Percentiles rank a stretch among this genome's conserved stretches.
Evolutionary conservation across 352 stramenopile genomes (phyloP).

Genomic region (Phytophthora podocarpi): DNA sequence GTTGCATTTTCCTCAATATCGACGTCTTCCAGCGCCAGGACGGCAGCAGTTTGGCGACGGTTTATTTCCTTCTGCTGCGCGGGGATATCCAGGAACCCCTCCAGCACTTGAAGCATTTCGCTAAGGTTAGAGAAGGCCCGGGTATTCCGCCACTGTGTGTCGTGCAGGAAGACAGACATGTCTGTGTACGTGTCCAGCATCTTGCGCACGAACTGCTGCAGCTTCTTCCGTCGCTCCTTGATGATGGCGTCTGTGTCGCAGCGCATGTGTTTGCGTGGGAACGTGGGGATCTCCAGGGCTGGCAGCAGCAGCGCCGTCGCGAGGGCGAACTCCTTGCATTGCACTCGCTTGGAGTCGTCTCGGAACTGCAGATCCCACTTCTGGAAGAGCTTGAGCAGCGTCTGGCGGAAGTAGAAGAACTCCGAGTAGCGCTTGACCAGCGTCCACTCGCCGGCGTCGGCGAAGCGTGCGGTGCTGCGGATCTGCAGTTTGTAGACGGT

Average conservation of each 20-base stretch:
- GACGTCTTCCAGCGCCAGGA: constrained; percentile 62
- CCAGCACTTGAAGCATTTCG: constrained; percentile 44
- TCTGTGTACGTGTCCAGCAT: constrained; percentile 65
- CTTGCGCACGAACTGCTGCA: constrained; percentile 60
- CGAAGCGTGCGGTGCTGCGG: constrained; percentile 36
- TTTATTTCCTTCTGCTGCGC: constrained; percentile 58
- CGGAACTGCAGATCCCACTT: constrained; percentile 46
- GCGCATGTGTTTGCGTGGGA: constrained; percentile 67
- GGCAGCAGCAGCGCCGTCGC: constrained; percentile 49
- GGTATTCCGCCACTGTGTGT: constrained; percentile 30
- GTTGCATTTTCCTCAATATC: constrained; percentile 16
- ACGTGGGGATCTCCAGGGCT: constrained; percentile 45
- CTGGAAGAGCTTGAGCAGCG: constrained; percentile 52
- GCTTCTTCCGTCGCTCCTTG: constrained; percentile 46
- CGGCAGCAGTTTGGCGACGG: constrained; percentile 45
- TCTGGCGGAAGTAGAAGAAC: constrained; percentile 59
- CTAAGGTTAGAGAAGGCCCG: constrained; percentile 24
- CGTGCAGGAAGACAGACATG: constrained; percentile 58
- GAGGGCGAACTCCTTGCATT: constrained; percentile 51
- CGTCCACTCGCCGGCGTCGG: constrained; percentile 46
- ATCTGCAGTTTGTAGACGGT: constrained; percentile 75
- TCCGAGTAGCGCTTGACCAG: constrained; percentile 72
- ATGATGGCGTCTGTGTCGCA: constrained; percentile 61
- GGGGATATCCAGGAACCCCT: constrained; percentile 59
- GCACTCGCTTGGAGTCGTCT: constrained; percentile 26